Conservation (phyloP, 495 filamentous ascomycete species). For the Aspergillus wentii region DNA sequence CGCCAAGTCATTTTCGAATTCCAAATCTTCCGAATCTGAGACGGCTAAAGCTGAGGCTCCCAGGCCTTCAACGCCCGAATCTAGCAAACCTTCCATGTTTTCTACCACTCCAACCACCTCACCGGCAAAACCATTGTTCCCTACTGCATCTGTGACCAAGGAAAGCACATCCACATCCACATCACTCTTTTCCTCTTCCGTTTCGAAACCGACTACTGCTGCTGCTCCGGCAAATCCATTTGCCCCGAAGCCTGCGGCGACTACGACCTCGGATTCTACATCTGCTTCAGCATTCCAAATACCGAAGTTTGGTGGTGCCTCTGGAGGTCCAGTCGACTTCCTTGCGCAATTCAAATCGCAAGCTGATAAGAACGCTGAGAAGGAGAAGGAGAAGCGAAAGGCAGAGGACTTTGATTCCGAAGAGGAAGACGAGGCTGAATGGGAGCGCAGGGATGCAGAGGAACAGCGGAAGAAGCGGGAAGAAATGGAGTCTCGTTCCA, state of each 20-base stretch:
- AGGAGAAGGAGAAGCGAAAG: conserved; percentile 48
- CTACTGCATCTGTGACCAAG: conserved; percentile 8
- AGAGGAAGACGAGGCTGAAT: conserved; percentile 48
- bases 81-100: conserved; percentile 11
- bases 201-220: conserved; percentile 8
- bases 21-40: conserved; percentile 14
- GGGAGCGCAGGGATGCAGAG: conserved; percentile 42
- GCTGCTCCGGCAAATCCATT: conserved; percentile 17
- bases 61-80: conserved; percentile 12
- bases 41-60: conserved; percentile 3
- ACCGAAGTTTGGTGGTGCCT: conserved; percentile 28
- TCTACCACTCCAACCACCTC: conserved; percentile 18
- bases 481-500: conserved; percentile 22
- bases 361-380: conserved; percentile 25
- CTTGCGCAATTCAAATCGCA: conserved; percentile 33
- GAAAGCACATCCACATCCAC: conserved; percentile 8
- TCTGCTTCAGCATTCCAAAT: conserved; percentile 11
- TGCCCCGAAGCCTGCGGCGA: conserved; percentile 18
- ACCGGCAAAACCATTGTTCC: conserved; percentile 14
- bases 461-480: conserved; percentile 40
- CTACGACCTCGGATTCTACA: conserved; percentile 10
- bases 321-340: conserved; percentile 24
- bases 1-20: conserved; percentile 37
- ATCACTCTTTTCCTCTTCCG: conserved; percentile 10
- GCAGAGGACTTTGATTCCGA: conserved; percentile 53